Conservation (phyloP, 192 early-diverging fungal species). For the Coemansia sp. region DNA sequence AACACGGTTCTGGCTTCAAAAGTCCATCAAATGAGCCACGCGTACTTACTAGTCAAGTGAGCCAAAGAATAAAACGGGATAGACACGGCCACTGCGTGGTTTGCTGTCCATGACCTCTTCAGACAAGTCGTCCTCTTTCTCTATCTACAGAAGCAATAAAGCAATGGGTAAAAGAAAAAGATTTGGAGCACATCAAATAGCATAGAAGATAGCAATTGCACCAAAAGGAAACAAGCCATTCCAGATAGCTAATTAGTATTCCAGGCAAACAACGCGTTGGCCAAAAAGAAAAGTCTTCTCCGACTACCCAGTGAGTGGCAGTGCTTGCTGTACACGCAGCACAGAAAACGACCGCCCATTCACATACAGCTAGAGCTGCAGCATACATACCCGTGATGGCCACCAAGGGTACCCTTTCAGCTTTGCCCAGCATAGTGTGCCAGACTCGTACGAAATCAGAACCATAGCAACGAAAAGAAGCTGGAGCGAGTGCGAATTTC, state of each 20-base stretch:
- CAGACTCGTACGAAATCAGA: constrained; percentile 43
- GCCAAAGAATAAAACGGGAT: constrained; percentile 57
- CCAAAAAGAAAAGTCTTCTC: neutral
- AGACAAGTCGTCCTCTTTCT: constrained; percentile 37
- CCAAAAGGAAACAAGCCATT: neutral
- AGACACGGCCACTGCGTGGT: constrained; percentile 50
- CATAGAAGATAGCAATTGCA: constrained; percentile 8
- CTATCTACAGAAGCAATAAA: constrained; percentile 46
- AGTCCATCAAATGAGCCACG: no score
- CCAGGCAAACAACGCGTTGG: neutral
- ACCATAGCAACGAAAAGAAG: constrained; percentile 29
- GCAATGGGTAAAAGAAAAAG: neutral
- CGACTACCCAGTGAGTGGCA: neutral
- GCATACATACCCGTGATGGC: constrained; percentile 52
- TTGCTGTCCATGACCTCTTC: constrained; percentile 52
- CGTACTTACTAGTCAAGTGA: constrained; percentile 59
- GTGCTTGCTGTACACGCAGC: neutral
- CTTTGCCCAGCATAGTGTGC: constrained; percentile 58
- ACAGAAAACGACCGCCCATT: neutral
- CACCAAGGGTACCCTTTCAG: constrained; percentile 59
- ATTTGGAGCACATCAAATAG: neutral
- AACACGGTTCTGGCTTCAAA: no score
- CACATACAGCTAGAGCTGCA: neutral
- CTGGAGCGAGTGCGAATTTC: neutral
- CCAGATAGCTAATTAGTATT: neutral